Evolutionary conservation across 1,139 yeast species (phyloP).

Genomic region (Pichia kudriavzevii): DNA sequence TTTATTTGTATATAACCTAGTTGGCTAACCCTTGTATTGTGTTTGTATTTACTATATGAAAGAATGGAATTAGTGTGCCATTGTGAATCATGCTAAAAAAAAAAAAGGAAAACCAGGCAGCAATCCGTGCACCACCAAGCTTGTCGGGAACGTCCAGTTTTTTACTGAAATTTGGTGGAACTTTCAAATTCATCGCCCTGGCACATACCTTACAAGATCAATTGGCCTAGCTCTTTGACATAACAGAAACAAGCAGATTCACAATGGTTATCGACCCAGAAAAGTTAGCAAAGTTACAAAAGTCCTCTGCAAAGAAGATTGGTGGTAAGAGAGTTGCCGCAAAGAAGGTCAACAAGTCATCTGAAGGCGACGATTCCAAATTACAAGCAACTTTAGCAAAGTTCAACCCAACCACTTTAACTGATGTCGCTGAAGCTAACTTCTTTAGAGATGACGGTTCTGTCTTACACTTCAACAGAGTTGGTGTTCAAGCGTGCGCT

Average conservation of each 20-base stretch:
- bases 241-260: not conserved
- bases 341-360: slow-evolving; percentile 52
- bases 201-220: no score
- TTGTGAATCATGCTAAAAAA: no score
- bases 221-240: no score
- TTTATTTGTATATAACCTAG: no score
- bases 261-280: slow-evolving; percentile 80
- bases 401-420: slow-evolving; percentile 82
- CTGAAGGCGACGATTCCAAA: slow-evolving; percentile 82
- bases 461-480: slow-evolving; percentile 92
- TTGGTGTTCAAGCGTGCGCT: slow-evolving; percentile 89
- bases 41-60: no score
- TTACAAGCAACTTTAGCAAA: slow-evolving; percentile 85
- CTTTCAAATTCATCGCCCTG: no score
- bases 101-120: no score
- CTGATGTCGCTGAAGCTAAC: slow-evolving; percentile 93
- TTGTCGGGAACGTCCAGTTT: no score
- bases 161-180: no score
- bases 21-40: no score
- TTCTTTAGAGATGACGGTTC: slow-evolving; percentile 95
- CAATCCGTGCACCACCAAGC: no score
- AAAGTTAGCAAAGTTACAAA: slow-evolving; percentile 78
- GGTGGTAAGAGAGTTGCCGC: slow-evolving; percentile 88
- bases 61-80: no score
- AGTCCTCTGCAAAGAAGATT: slow-evolving; percentile 65